Evolutionary conservation across 495 filamentous ascomycete species (phyloP).

Genomic region (Xylaria acuta): DNA sequence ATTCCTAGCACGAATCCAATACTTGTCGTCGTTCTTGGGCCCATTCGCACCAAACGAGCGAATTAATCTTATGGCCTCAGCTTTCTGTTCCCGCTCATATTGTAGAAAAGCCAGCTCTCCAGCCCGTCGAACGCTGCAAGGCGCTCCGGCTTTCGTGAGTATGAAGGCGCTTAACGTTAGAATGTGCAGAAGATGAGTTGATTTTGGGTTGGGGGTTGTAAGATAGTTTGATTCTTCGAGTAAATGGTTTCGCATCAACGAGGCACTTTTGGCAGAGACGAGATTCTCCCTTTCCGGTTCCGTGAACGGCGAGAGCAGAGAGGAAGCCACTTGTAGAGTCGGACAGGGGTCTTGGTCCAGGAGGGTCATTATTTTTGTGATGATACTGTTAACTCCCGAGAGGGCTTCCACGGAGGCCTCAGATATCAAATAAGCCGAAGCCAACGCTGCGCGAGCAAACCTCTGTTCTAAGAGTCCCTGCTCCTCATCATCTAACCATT

Average conservation of each 20-base stretch:
- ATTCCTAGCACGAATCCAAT: conserved; percentile 70
- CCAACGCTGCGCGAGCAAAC: conserved; percentile 77
- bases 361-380: conserved; percentile 65
- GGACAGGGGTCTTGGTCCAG: conserved; percentile 62
- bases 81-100: conserved; percentile 69
- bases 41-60: conserved; percentile 56
- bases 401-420: conserved; percentile 65
- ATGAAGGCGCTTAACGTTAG: conserved; percentile 72
- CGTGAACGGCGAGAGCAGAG: conserved; percentile 49
- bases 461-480: conserved; percentile 59
- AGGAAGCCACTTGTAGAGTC: conserved; percentile 50
- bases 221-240: conserved; percentile 68
- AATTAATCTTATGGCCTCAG: conserved; percentile 68
- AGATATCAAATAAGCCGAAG: conserved; percentile 72
- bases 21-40: conserved; percentile 64
- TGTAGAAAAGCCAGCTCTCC: conserved; percentile 64
- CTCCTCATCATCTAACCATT: conserved; percentile 59
- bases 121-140: conserved; percentile 64
- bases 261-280: conserved; percentile 47
- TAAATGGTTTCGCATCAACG: conserved; percentile 59
- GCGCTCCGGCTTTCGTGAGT: conserved; percentile 64
- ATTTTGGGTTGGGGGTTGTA: conserved; percentile 66
- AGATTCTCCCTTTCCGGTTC: conserved; percentile 40
- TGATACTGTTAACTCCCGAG: conserved; percentile 66
- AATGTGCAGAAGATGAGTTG: conserved; percentile 69